These are phyloP conservation scores for Pascua sp. DNA, from an alignment of 1,284 basidiomycete genomes.

Conservation along the genomic window DNA sequence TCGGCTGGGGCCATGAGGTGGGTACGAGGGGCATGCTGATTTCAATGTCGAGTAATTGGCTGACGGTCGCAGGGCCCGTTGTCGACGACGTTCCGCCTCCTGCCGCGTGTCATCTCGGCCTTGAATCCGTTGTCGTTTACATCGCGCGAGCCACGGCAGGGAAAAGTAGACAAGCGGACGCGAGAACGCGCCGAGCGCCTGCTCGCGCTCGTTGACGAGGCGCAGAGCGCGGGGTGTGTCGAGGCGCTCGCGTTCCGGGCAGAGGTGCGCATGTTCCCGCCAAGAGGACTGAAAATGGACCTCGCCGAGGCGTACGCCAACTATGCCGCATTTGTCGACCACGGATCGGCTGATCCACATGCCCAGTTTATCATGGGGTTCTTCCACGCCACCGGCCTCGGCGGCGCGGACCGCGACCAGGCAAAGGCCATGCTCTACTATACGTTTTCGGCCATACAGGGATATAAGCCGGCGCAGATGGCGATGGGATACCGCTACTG, in stretches of 20 bases:
- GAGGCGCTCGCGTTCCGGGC: constrained; percentile 72
- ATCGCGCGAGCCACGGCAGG: constrained; percentile 9
- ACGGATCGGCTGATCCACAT: constrained; percentile 58
- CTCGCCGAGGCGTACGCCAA: constrained; percentile 27
- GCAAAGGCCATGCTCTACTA: constrained; percentile 76
- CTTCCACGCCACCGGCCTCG: constrained; percentile 81
- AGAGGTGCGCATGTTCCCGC: constrained; percentile 60
- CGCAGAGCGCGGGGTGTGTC: constrained; percentile 69
- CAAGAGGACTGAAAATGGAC: constrained; percentile 39
- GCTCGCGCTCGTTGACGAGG: constrained; percentile 69
- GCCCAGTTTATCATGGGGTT: constrained; percentile 81
- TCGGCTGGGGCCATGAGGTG: constrained; percentile 39
- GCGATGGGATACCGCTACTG: constrained; percentile 91
- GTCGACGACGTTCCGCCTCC: constrained; percentile 33
- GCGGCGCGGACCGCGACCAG: constrained; percentile 55
- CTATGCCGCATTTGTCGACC: constrained; percentile 45
- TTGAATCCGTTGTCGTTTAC: constrained; percentile 34
- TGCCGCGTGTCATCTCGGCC: constrained; percentile 28
- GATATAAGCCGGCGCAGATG: constrained; percentile 84
- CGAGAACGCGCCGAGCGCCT: constrained; percentile 62
- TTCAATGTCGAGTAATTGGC: too few relatives aligned
- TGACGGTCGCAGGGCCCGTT: constrained; percentile 31
- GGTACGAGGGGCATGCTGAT: constrained; percentile 1
- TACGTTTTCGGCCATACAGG: constrained; percentile 85
- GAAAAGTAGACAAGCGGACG: constrained; percentile 14